phyloP scores from a whole-genome alignment of 2,329 filamentous ascomycete genomes.

The Cercospora nicotianae region DNA sequence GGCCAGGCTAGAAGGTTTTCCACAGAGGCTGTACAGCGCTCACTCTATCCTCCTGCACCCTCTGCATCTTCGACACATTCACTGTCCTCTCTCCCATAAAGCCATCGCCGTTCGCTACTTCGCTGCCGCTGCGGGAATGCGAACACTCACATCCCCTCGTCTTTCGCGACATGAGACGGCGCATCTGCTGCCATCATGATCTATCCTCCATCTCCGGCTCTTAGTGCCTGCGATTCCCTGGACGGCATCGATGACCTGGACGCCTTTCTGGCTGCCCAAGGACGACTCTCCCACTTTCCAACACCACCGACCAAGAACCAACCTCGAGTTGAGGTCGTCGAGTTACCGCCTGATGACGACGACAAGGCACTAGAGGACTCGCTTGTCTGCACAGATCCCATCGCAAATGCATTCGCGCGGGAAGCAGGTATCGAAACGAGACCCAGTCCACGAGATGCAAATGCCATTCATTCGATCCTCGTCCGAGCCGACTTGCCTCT shows the following conservation, averaged over 20 bases:
- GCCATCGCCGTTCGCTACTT: not conserved
- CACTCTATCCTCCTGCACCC: not conserved
- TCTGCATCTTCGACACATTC: not conserved
- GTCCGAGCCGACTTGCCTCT: constrained; percentile 30
- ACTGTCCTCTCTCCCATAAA: not conserved
- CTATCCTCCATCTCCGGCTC: constrained; percentile 30
- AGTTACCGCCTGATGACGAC: constrained; percentile 23
- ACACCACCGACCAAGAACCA: constrained; percentile 33
- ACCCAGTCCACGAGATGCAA: constrained; percentile 18
- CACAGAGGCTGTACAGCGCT: not conserved
- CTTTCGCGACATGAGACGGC: constrained; percentile 1
- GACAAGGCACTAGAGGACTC: not conserved
- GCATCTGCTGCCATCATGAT: constrained; percentile 2
- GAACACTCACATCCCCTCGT: not conserved
- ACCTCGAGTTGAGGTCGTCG: constrained; percentile 20
- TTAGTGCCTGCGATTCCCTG: constrained; percentile 37
- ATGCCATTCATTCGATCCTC: constrained; percentile 31
- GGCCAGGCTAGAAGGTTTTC: not conserved
- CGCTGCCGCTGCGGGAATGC: not conserved
- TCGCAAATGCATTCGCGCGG: constrained; percentile 27
- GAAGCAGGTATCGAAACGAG: constrained; percentile 12
- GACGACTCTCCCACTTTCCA: constrained; percentile 34
- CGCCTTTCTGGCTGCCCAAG: constrained; percentile 35
- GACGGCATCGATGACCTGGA: constrained; percentile 37
- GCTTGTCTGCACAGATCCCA: constrained; percentile 12